Evolutionary conservation across 768 basidiomycete genomes (phyloP).

Genomic region (Russula sp.): DNA sequence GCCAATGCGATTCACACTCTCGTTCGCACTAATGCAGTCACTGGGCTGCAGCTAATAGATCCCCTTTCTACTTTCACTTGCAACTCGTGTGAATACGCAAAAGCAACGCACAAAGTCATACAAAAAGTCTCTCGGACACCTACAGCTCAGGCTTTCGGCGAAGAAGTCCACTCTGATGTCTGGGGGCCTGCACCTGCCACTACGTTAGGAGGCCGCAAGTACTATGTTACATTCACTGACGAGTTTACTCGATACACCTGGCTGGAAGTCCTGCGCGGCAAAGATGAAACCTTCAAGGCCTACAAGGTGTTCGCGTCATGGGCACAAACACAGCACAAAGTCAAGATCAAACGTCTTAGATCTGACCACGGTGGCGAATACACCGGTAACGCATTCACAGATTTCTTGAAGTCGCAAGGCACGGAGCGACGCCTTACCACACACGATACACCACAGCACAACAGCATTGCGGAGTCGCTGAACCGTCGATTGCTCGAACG

Average conservation of each 20-base stretch:
- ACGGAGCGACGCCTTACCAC: not conserved
- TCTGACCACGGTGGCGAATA: constrained; percentile 6
- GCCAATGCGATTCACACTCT: too few relatives aligned
- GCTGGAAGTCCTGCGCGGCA: not conserved
- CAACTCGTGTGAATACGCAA: constrained; percentile 36
- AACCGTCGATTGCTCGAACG: constrained; percentile 33
- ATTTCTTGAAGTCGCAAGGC: not conserved
- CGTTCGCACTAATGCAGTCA: too few relatives aligned
- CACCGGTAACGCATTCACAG: not conserved
- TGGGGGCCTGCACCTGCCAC: not conserved
- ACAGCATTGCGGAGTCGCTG: constrained; percentile 36
- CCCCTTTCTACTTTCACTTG: constrained; percentile 25
- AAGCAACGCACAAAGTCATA: not conserved
- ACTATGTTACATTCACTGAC: not conserved
- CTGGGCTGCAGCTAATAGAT: not conserved
- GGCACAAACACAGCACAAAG: not conserved
- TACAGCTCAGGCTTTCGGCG: not conserved
- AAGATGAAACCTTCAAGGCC: not conserved
- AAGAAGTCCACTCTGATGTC: not conserved
- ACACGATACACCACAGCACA: constrained; percentile 17
- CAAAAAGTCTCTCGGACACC: not conserved
- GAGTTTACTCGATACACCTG: constrained; percentile 14
- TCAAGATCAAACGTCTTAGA: not conserved
- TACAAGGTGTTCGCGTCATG: not conserved
- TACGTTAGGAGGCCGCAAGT: not conserved